These are phyloP conservation scores for Aureobasidium lini DNA, from an alignment of 2,329 filamentous ascomycete genomes.

Conservation along the genomic window DNA sequence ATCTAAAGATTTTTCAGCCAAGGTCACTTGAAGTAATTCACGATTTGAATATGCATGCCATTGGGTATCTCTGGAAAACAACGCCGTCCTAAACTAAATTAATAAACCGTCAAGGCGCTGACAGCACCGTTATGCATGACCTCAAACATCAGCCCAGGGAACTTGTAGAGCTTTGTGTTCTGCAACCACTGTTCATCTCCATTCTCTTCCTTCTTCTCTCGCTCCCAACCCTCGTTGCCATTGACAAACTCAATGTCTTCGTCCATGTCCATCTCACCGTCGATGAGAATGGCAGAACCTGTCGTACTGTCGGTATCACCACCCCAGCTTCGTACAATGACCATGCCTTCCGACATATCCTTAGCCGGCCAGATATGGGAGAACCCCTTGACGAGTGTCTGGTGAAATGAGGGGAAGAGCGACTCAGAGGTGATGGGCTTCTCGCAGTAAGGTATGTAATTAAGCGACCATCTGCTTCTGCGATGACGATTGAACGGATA, in stretches of 20 bases:
- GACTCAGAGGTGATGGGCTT: constrained; percentile 65
- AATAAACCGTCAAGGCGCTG: constrained; percentile 85
- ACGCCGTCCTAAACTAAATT: neutral
- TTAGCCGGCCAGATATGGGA: constrained; percentile 48
- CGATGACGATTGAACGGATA: constrained; percentile 96
- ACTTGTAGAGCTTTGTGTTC: constrained; percentile 83
- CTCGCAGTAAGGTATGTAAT: constrained; percentile 32
- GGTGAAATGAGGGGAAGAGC: constrained; percentile 64
- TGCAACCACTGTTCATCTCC: constrained; percentile 52
- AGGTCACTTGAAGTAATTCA: neutral
- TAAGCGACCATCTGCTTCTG: constrained; percentile 77
- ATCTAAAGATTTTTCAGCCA: no score
- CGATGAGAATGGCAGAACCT: constrained; percentile 28
- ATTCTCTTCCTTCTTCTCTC: constrained; percentile 28
- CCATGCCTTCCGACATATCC: constrained; percentile 37
- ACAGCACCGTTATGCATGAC: constrained; percentile 88
- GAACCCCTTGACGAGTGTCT: constrained; percentile 62
- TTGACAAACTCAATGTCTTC: constrained; percentile 21
- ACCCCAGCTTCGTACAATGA: constrained; percentile 31
- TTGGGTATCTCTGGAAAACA: constrained; percentile 3
- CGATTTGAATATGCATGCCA: neutral
- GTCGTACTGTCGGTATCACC: constrained; percentile 22
- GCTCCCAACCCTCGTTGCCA: constrained; percentile 20
- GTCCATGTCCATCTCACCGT: constrained; percentile 27
- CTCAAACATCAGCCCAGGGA: constrained; percentile 90